Evolutionary conservation across 73 alveolate genomes (phyloP).

Genomic region (Tetrahymena thermophila): DNA sequence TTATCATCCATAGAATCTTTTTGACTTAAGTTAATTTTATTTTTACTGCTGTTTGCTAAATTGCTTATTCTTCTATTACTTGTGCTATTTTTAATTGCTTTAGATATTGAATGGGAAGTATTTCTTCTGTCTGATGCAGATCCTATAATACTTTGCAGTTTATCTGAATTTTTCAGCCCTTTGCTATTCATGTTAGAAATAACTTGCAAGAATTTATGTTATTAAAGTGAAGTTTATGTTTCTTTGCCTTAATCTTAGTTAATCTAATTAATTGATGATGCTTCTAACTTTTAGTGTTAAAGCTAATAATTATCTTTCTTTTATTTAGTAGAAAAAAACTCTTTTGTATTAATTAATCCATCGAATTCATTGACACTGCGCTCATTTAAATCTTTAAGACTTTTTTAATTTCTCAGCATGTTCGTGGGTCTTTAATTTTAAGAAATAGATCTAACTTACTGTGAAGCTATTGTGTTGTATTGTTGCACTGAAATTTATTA

Average conservation of each 20-base stretch:
- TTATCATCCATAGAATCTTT: neutral
- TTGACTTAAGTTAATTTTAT: neutral
- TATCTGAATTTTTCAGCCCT: neutral
- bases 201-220: neutral
- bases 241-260: neutral
- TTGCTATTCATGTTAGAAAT: neutral
- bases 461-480: neutral
- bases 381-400: neutral
- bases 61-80: neutral
- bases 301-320: neutral
- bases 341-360: neutral
- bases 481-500: neutral
- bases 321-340: neutral
- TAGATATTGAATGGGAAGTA: neutral
- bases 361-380: neutral
- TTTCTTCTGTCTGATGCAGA: neutral
- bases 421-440: neutral
- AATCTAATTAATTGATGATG: neutral
- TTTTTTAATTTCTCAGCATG: neutral
- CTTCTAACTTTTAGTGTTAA: neutral
- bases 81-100: neutral
- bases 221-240: neutral
- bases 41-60: neutral
- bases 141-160: neutral
- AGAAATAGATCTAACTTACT: neutral